Base-by-base conservation (phyloP, 179 eudicot species). In the Dionaea muscipula region DNA sequence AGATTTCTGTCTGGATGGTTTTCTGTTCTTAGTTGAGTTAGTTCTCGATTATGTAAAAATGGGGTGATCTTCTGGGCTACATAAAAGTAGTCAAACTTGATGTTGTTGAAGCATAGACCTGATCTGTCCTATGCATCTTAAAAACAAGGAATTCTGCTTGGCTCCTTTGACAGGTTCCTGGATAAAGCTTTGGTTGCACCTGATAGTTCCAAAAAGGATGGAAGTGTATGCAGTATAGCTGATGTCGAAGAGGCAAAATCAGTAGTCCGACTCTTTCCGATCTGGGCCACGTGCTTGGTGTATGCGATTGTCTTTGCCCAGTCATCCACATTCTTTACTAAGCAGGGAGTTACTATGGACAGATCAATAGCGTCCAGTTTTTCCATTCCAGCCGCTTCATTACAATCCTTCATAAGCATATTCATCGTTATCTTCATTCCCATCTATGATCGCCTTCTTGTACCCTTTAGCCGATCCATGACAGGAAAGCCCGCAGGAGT, bases 341-440 rank as follows among this genome's bases (percentile, higher is more conserved):
- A 84, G 67, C 94, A 84, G 62, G 90, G 79, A 51, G 70, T 60
- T 13, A 83, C 94, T 13, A 69, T 85, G 74, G 82, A 85, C 55
- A 75, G 90, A 62, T 69, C 76, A 33, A 37, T 85, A 9, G 75
- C 73, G 12, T 18, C 78, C n/a, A 70, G 6, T 51, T 66, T 82
- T 16, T 20, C 64, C 7, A 28, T 83, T 37, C 90, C 94, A n/a
- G 52, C 94, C 19, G 89, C 94, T 55, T 61, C 86, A 28, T 65
- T 83, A 35, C 94, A 73, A 20, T 67, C 72, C 47, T 69, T 82
- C 28, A 70, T 70, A 33, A 51, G 65, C 69, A 55, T 79, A 47
- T 67, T 72, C 13, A 51, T 79, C 21, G 70, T 79, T 19, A 31
- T 80, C 69, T 64, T 70, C 48, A 57, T 84, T 52, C 88, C 94